Percentiles rank a stretch among this genome's conserved stretches.
Conservation (phyloP, 2,329 filamentous ascomycete species). For the Aurifilum marmelostoma region DNA sequence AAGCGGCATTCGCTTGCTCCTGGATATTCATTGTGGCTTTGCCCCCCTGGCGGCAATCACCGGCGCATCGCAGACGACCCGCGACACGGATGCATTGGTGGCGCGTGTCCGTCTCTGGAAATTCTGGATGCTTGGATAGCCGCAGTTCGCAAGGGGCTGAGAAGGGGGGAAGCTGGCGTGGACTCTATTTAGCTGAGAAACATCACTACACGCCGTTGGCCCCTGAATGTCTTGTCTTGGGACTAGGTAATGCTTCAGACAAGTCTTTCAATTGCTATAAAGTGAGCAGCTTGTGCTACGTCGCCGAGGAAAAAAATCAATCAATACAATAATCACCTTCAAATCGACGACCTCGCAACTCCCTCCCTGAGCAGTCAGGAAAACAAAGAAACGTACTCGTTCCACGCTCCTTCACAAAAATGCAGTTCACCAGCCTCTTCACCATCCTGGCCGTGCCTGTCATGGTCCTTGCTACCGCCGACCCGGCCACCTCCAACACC, state of each 20-base stretch:
- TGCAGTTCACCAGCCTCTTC: conserved; percentile 24
- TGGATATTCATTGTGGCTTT: conserved; percentile 5
- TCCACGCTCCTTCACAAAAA: neutral
- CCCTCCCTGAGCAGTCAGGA: too few species aligned
- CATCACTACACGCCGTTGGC: neutral
- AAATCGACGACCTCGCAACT: neutral
- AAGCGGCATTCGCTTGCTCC: conserved; percentile 6
- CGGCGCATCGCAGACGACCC: neutral
- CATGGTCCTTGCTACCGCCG: conserved; percentile 35
- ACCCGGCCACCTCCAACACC: conserved; percentile 41
- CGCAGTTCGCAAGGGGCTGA: neutral
- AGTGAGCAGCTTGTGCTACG: neutral
- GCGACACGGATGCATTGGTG: neutral
- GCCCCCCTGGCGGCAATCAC: conserved; percentile 19
- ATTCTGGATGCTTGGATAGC: neutral
- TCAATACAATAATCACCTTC: neutral
- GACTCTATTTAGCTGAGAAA: conserved; percentile 1
- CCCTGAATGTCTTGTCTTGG: neutral
- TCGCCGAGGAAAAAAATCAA: neutral
- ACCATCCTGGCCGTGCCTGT: conserved; percentile 19
- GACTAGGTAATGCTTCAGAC: neutral
- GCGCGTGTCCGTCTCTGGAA: neutral
- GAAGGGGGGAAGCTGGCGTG: neutral
- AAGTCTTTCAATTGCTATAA: neutral
- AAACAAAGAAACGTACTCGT: too few species aligned